Evolutionary conservation across 768 basidiomycete species (phyloP).

Genomic region (Neoboletus brunneissimus): DNA sequence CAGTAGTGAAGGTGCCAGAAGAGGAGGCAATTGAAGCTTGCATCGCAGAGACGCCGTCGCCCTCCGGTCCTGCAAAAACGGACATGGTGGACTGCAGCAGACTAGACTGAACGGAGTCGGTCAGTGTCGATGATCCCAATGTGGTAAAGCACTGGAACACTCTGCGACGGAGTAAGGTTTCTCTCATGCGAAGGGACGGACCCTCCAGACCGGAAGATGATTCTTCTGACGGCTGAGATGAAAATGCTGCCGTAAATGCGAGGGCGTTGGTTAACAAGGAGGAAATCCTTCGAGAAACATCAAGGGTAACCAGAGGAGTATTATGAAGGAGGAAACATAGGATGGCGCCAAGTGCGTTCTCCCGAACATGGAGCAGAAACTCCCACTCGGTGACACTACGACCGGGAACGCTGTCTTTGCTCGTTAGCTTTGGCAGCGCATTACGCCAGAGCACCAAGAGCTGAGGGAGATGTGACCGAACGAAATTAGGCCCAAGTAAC

Average conservation of each 20-base stretch:
- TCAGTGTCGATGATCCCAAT: slow-evolving; percentile 74
- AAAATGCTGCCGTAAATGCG: slow-evolving; percentile 83
- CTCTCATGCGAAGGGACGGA: slow-evolving; percentile 69
- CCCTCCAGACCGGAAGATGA: slow-evolving; percentile 39
- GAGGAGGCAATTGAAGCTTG: slow-evolving; percentile 91
- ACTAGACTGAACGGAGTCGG: slow-evolving; percentile 77
- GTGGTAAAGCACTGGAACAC: slow-evolving; percentile 88
- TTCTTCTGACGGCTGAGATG: slow-evolving; percentile 69
- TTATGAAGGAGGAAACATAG: slow-evolving; percentile 86
- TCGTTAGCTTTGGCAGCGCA: slow-evolving; percentile 91
- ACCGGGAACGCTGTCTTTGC: slow-evolving; percentile 70
- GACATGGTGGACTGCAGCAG: slow-evolving; percentile 79
- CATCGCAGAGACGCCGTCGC: slow-evolving; percentile 75
- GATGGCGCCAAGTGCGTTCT: slow-evolving; percentile 86
- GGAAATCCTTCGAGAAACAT: slow-evolving; percentile 85
- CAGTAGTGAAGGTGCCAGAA: slow-evolving; percentile 73
- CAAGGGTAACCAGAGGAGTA: slow-evolving; percentile 76
- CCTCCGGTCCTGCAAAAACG: slow-evolving; percentile 85
- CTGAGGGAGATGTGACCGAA: slow-evolving; percentile 89
- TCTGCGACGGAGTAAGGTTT: slow-evolving; percentile 78
- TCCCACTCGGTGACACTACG: slow-evolving; percentile 80
- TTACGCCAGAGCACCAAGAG: slow-evolving; percentile 96
- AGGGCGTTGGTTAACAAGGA: slow-evolving; percentile 86
- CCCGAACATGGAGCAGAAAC: slow-evolving; percentile 87
- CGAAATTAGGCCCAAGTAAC: slow-evolving; percentile 91